Evolutionary conservation across 345 rosid genomes (phyloP), one percentile per base, ranked within the genome.

Genomic region (Brassica nigra): DNA sequence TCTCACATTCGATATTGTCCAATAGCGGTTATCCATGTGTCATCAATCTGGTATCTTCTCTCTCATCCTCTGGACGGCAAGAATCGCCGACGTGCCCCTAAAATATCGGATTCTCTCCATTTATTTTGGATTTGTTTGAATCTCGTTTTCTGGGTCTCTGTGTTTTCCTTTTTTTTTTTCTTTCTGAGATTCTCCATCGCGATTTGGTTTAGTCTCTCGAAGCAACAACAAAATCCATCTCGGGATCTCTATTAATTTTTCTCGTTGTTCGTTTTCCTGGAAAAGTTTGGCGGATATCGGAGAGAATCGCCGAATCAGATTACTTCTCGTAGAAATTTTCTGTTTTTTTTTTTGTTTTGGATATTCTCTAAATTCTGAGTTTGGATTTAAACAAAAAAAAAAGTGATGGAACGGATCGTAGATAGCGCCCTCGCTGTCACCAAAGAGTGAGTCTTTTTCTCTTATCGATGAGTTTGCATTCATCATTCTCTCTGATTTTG

Each of bases 401-500:
- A 34, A 57, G 81, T 62, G 20, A 90, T 95, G 93, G 94, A 89
- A 87, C 86, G 94, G 73, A 76, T 91, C 73, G 98, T 93, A 69
- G 99, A 95, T 80, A 84, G 80, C 86, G 86, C 84, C 73, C 97
- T 95, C 78, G 98, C 99, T 78, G 90, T 95, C 1, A 72, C 91
- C 84, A 95, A 95, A 84, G 99, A 95, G 99, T 92, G 84, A 87
- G 96, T 83, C 58, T 12, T 70, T 58, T 62, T 84, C 63, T 67
- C 76, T 82, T 28, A 6, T 61, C 14, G 66, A 68, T 49, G 6
- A 62, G 5, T 74, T 39, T 30, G 42, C 39, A 74, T 65, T 66
- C 16, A 47, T 64, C 31, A 12, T 47, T 3, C 15, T 47, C 57
- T 49, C 57, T 49, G 55, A 14, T 11, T 52, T n/a, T 8, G 8